Evolutionary conservation across 164 flowering plant species (phyloP).

Genomic region (Amborella trichopoda): DNA sequence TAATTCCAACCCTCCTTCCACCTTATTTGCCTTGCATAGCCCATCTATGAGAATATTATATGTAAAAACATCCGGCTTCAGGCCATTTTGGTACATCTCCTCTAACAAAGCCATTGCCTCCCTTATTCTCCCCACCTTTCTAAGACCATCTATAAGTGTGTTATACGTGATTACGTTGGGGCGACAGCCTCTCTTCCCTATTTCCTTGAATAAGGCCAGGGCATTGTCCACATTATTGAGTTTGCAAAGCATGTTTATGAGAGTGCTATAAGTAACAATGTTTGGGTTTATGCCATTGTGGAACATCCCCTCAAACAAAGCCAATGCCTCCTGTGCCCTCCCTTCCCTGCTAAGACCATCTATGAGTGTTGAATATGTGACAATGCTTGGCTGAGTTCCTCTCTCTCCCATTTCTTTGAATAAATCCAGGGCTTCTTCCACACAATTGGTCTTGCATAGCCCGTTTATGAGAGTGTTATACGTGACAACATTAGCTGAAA

Average conservation of each 20-base stretch:
- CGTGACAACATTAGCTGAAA: constrained; percentile 45
- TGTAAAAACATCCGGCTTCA: constrained; percentile 9
- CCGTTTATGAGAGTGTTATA: constrained; percentile 60
- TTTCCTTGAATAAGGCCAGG: constrained; percentile 9
- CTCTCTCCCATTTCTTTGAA: constrained; percentile 34
- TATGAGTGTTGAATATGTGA: constrained; percentile 54
- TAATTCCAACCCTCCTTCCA: constrained; percentile 5
- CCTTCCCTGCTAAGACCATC: constrained; percentile 42
- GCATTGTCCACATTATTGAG: constrained; percentile 17
- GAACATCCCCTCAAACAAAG: constrained; percentile 36
- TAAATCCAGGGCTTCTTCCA: constrained; percentile 48
- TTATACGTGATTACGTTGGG: constrained; percentile 19
- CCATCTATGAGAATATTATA: constrained; percentile 15
- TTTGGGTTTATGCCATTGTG: constrained; percentile 4
- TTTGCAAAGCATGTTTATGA: constrained; percentile 20
- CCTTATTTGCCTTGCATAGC: constrained; percentile 5
- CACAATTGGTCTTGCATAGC: constrained; percentile 44
- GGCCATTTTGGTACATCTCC: constrained; percentile 3
- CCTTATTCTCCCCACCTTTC: constrained; percentile 7
- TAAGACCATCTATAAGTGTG: constrained; percentile 21
- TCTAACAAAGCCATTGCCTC: constrained; percentile 4
- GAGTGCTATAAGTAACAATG: constrained; percentile 11
- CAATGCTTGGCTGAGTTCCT: constrained; percentile 37
- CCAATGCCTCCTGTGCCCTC: constrained; percentile 32
- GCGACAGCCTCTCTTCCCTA: constrained; percentile 15